A percentile compares a stretch with the other conserved stretches of the same genome.
Conservation (phyloP, 2,329 filamentous ascomycete species). For the Monosporascus ibericus region DNA sequence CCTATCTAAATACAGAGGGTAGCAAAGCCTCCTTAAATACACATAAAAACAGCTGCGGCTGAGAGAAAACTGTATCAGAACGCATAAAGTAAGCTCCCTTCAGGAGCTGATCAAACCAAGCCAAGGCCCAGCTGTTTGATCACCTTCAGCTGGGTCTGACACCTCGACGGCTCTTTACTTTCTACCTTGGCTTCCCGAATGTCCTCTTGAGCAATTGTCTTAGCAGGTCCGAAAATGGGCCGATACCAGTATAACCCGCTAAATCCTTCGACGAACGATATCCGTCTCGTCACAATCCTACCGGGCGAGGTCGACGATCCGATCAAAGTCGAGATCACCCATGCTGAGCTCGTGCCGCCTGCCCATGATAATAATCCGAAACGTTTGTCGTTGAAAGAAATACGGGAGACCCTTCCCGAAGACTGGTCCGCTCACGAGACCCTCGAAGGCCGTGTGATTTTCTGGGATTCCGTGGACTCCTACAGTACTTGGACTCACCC, state of each 20-base stretch:
- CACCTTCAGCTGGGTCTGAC: too few species aligned
- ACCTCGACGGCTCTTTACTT: too few species aligned
- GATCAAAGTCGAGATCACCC: slow-evolving; percentile 9
- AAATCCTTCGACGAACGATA: slow-evolving; percentile 3
- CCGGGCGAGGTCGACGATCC: slow-evolving; percentile 10
- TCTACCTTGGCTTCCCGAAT: too few species aligned
- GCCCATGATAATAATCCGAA: not conserved
- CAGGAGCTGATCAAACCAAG: too few species aligned
- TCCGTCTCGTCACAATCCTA: slow-evolving; percentile 12
- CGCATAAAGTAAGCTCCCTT: too few species aligned
- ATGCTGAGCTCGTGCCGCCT: slow-evolving; percentile 5
- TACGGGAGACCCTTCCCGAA: slow-evolving; percentile 5
- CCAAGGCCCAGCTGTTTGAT: too few species aligned
- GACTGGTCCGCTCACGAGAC: slow-evolving; percentile 4
- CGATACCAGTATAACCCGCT: slow-evolving; percentile 12
- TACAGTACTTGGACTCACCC: slow-evolving; percentile 9
- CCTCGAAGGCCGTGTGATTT: slow-evolving; percentile 10
- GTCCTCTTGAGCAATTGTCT: too few species aligned
- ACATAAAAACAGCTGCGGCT: too few species aligned
- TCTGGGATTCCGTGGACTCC: not conserved
- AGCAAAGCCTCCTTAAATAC: too few species aligned
- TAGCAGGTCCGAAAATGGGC: not conserved
- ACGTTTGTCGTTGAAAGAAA: slow-evolving; percentile 8
- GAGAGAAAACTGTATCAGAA: too few species aligned
- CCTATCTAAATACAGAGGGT: too few species aligned